Evolutionary conservation across 495 filamentous ascomycete genomes (phyloP), one percentile per base, ranked within the genome.

Genomic region (Neurospora sublineolata): DNA sequence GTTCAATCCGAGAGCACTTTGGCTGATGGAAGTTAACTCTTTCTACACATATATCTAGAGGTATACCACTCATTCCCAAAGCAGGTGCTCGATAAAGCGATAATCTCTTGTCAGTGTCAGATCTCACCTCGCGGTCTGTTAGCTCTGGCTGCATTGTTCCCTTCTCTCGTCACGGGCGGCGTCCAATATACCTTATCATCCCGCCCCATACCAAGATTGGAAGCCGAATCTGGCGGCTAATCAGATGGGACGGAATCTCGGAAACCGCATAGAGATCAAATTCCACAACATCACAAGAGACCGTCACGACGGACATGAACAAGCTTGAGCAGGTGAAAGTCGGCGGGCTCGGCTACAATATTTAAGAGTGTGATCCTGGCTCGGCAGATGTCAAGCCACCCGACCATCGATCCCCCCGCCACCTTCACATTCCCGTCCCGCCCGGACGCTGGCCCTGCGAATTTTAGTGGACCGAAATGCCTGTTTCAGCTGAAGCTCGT

Each of bases 391-490:
- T 70, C 71, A 73, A 72, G 69, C 73, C 72, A 72, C 70, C 70
- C 70, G 71, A 73, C 75, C 71, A 40, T 72, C 68, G 38, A 64
- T 70, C 46, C 67, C 58, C 69, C 46, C 67, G 42, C 69, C 70
- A 37, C 71, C 52, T 71, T 39, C 23, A 18, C 70, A 67, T 33
- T 18, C 71, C 44, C 39, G 69, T 60, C 39, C 23, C 69, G 23
- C 68, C 70, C n/a, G 64, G 37, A 18, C 68, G n/a, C 72, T 36
- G 71, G 69, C 69, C 72, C 39, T 72, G 75, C 46, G 33, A 64
- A 76, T 77, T 74, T 44, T 72, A 79, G 77, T 79, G 77, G 77
- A 38, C 70, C 73, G 75, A 71, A 70, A 73, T 33, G 41, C 69
- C 52, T 60, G 52, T 64, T 64, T 30, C 52, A 64, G 52, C 52